A percentile compares a stretch with the other conserved stretches of the same genome.
phyloP scores from a whole-genome alignment of 2,329 filamentous ascomycete species.

The Stachybotrys echinatus region DNA sequence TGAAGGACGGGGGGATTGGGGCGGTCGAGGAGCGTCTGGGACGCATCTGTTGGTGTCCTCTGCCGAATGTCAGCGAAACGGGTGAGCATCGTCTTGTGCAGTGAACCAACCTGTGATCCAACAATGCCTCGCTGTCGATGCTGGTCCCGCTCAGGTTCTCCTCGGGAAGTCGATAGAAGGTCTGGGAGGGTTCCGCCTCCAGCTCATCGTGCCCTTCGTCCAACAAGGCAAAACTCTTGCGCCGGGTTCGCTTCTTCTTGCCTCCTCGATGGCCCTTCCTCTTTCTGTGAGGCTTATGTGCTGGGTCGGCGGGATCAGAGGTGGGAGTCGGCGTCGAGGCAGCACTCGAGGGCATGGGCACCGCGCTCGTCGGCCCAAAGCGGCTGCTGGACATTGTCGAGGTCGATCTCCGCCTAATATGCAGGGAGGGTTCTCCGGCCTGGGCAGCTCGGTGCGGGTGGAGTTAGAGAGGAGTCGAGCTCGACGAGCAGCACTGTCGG shows the following conservation, averaged over 20 bases:
- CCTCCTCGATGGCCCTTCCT: slow-evolving; percentile 67
- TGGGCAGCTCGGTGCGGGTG: neutral
- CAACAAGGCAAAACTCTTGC: slow-evolving; percentile 72
- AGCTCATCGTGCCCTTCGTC: slow-evolving; percentile 43
- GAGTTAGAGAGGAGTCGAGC: neutral
- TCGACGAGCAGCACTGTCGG: neutral
- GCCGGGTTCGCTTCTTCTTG: slow-evolving; percentile 70
- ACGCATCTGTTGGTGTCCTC: slow-evolving; percentile 57
- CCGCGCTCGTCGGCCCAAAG: slow-evolving; percentile 18
- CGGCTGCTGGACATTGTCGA: slow-evolving; percentile 26
- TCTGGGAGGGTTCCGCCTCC: slow-evolving; percentile 26
- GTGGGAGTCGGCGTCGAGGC: slow-evolving; percentile 11
- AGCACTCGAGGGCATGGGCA: slow-evolving; percentile 2
- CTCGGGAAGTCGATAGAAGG: slow-evolving; percentile 44
- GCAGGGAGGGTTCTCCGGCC: too few relatives aligned
- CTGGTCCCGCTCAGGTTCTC: slow-evolving; percentile 75
- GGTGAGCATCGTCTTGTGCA: neutral
- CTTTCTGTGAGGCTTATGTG: slow-evolving; percentile 45
- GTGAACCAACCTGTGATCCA: slow-evolving; percentile 70
- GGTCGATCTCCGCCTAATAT: too few relatives aligned
- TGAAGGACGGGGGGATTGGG: slow-evolving; percentile 26
- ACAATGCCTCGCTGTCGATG: slow-evolving; percentile 78
- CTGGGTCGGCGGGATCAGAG: slow-evolving; percentile 5
- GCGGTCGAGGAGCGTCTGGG: slow-evolving; percentile 55
- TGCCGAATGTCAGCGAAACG: slow-evolving; percentile 18